These are phyloP conservation scores for Gastrolobium bilobum DNA, from an alignment of 306 rosid genomes.

Conservation along the genomic window DNA sequence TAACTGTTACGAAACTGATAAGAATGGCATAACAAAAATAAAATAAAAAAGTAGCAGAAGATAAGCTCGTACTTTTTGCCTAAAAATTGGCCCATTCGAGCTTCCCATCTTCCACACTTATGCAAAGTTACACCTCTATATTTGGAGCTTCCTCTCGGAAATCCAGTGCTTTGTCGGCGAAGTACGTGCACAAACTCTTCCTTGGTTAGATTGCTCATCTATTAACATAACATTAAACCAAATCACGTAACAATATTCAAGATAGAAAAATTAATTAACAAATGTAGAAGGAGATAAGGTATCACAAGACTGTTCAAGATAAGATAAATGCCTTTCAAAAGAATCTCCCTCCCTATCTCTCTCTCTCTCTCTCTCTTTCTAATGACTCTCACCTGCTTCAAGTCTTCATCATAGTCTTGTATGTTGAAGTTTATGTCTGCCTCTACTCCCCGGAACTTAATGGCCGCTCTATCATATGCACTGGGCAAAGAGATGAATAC, in stretches of 20 bases:
- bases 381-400: slow-evolving; percentile 77
- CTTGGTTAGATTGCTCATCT: slow-evolving; percentile 96
- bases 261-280: background rate
- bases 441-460: slow-evolving; percentile 93
- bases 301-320: slow-evolving; percentile 46
- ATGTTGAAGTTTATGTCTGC: slow-evolving; percentile 95
- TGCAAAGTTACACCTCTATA: slow-evolving; percentile 99
- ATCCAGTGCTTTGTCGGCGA: slow-evolving; percentile 99
- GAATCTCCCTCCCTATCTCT: background rate
- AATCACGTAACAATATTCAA: background rate
- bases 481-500: slow-evolving; percentile 52
- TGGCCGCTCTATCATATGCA: slow-evolving; percentile 98
- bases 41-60: background rate
- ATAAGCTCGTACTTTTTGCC: slow-evolving; percentile 80
- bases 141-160: slow-evolving; percentile 99
- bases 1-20: slow-evolving; percentile 21
- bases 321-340: slow-evolving; percentile 32
- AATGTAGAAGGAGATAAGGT: slow-evolving; percentile 45
- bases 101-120: slow-evolving; percentile 99
- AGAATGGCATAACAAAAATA: slow-evolving; percentile 7
- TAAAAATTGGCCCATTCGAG: slow-evolving; percentile 97
- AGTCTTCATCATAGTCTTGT: slow-evolving; percentile 91
- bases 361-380: background rate
- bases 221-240: slow-evolving; percentile 27
- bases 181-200: slow-evolving; percentile 99